phyloP scores from a whole-genome alignment of 768 basidiomycete species.

The Multifurca ochricompacta region DNA sequence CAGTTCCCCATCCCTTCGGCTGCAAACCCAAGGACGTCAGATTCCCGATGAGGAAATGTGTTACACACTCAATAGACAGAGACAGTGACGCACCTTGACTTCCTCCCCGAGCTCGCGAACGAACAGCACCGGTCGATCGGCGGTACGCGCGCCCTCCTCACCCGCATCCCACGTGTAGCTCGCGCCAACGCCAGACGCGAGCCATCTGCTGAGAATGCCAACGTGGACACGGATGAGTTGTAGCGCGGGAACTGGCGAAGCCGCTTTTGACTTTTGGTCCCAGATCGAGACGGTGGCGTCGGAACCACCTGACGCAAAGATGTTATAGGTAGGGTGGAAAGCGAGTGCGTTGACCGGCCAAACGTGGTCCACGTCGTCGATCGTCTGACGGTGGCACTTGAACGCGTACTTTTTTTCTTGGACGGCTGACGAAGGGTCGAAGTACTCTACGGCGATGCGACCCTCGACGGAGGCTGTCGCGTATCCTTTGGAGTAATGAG shows the following conservation, averaged over 20 bases:
- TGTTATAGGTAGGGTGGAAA: slow-evolving; percentile 91
- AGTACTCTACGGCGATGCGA: slow-evolving; percentile 95
- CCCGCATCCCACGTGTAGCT: slow-evolving; percentile 92
- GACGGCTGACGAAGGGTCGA: slow-evolving; percentile 66
- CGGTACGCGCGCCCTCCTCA: slow-evolving; percentile 58
- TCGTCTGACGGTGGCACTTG: slow-evolving; percentile 89
- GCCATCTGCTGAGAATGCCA: slow-evolving; percentile 81
- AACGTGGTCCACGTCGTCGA: slow-evolving; percentile 88
- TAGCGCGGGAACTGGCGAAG: slow-evolving; percentile 85
- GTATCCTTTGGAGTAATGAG: slow-evolving; percentile 53
- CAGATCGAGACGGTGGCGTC: slow-evolving; percentile 93
- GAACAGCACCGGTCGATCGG: slow-evolving; percentile 52
- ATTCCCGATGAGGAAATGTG: not conserved
- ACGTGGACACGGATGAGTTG: slow-evolving; percentile 60
- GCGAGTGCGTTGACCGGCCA: slow-evolving; percentile 95
- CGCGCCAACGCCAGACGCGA: slow-evolving; percentile 72
- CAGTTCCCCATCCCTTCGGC: slow-evolving; percentile 13
- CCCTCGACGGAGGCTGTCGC: slow-evolving; percentile 93
- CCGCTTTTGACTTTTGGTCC: slow-evolving; percentile 98
- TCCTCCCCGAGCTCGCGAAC: slow-evolving; percentile 67
- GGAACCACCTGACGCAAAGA: slow-evolving; percentile 92
- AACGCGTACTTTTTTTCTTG: slow-evolving; percentile 95
- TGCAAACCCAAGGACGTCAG: not conserved
- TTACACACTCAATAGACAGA: not conserved
- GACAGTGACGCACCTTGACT: slow-evolving; percentile 48